Base-by-base conservation (phyloP, 2,329 filamentous ascomycete species). In the Exophiala lecanii-corni region DNA sequence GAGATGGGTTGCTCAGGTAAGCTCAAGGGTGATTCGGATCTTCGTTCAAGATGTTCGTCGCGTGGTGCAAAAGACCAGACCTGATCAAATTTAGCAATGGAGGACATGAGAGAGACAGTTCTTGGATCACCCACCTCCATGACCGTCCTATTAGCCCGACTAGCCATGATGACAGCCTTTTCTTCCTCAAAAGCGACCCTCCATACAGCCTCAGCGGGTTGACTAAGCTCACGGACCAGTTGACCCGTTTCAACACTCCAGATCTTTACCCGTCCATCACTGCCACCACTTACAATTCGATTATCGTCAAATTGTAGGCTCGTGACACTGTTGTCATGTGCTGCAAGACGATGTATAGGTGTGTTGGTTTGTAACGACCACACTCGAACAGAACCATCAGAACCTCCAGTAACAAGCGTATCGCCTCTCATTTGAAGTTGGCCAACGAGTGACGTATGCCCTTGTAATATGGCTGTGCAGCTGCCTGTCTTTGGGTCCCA, bases 291-390 rank as follows among this genome's bases (percentile, higher is more conserved):
- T 43, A 98, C 89, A 47, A 98, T 92, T 42, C 92, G 79, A 17
- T 85, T 89, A 60, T 96, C 89, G 59, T 98, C 92, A 62, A 98
- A 98, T 61, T 98, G 92, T 55, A 98, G 71, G 64, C 89, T 96
- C 1, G 92, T 98, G 40, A 98, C 92, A 62, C 89, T 96, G 65
- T 98, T 98, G 65, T 98, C 92, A 62, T 98, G 92, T 3, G 92
- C 92, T 30, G 92, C 92, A 39, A 98, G 75, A 34, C 92, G 81
- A 68, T 98, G 92, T 47, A 98, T 95, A 0, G 92, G 85, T 48
- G 84, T 83, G 75, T 91, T 94, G 55, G 84, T 86, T 55, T 89
- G 82, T 49, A 98, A 69, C 19, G 89, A 96, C 92, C 92, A 98
- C 17, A 98, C 89, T 40, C 94, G 78, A 37, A 98, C 92, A 15